Evolutionary conservation across 2,329 filamentous ascomycete genomes (phyloP).

Genomic region (Kalmusia sp.): DNA sequence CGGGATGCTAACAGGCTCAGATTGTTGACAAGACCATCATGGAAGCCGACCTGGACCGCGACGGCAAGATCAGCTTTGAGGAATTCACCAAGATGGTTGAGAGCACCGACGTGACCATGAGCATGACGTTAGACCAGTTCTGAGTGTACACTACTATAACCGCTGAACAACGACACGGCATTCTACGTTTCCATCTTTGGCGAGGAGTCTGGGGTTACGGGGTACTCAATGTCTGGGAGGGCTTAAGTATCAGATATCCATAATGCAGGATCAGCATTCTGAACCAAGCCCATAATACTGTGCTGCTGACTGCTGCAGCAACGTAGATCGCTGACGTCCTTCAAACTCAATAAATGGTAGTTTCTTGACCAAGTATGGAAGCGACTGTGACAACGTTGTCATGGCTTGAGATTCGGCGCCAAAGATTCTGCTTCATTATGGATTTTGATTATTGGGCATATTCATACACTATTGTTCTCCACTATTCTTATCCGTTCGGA

Average conservation of each 20-base stretch:
- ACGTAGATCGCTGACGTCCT: too few species aligned
- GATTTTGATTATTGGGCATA: too few species aligned
- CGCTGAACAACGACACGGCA: constrained; percentile 22
- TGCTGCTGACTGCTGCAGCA: background rate
- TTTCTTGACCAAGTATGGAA: too few species aligned
- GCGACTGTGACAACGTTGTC: too few species aligned
- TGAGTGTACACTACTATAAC: constrained; percentile 24
- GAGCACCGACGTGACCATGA: constrained; percentile 78
- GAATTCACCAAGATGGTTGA: constrained; percentile 99
- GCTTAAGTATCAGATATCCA: constrained; percentile 35
- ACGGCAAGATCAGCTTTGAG: constrained; percentile 98
- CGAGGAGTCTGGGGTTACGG: constrained; percentile 44
- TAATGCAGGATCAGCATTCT: constrained; percentile 26
- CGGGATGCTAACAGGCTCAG: constrained; percentile 46
- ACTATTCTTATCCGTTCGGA: background rate
- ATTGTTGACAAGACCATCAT: constrained; percentile 99
- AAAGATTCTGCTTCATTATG: too few species aligned
- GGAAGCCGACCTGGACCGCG: constrained; percentile 95
- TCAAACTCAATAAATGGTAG: too few species aligned
- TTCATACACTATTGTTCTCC: too few species aligned
- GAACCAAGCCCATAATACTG: background rate
- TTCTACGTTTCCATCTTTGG: constrained; percentile 30
- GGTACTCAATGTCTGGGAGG: constrained; percentile 18
- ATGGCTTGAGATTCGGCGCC: too few species aligned
- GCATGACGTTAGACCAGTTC: constrained; percentile 69